These are phyloP conservation scores for Scenedesmus sp. DNA, from an alignment of 163 green algal species.

Conservation along the genomic window DNA sequence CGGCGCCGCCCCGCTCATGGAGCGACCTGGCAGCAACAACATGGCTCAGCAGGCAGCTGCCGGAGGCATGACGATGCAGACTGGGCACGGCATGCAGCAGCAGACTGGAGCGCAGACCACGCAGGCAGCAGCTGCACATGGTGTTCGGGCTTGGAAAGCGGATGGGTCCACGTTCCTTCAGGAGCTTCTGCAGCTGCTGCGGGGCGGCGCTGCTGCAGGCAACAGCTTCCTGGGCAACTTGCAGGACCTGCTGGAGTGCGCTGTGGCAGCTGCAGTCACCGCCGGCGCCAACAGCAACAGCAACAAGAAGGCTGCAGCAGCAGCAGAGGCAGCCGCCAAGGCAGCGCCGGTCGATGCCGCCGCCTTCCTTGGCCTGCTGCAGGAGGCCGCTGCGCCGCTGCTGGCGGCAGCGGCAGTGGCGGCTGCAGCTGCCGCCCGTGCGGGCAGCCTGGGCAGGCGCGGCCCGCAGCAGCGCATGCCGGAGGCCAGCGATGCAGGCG, in stretches of 20 bases:
- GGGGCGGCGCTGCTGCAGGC: neutral
- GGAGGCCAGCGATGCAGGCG: neutral
- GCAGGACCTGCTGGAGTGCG: slow-evolving; percentile 39
- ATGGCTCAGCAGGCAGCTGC: neutral
- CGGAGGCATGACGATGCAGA: too few species aligned
- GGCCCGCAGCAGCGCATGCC: neutral
- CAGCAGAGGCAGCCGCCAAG: neutral
- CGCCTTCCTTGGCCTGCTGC: slow-evolving; percentile 51
- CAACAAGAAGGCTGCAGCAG: neutral
- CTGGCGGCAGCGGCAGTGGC: neutral
- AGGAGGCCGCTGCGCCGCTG: slow-evolving; percentile 40
- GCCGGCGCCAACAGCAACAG: neutral
- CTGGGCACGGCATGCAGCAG: neutral
- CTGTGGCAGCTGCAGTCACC: slow-evolving; percentile 1
- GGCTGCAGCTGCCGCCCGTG: neutral
- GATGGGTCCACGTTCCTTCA: slow-evolving; percentile 40
- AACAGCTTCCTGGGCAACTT: slow-evolving; percentile 38
- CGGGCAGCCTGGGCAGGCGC: neutral
- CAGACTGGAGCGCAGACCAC: neutral
- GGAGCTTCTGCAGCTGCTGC: slow-evolving; percentile 48
- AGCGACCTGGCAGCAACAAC: neutral
- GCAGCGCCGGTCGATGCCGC: slow-evolving; percentile 42
- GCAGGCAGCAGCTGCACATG: neutral
- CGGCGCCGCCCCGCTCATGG: neutral
- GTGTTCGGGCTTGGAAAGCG: neutral